These are phyloP conservation scores for Ceratocystis smalleyi DNA, from an alignment of 2,329 filamentous ascomycete genomes.

Conservation along the genomic window DNA sequence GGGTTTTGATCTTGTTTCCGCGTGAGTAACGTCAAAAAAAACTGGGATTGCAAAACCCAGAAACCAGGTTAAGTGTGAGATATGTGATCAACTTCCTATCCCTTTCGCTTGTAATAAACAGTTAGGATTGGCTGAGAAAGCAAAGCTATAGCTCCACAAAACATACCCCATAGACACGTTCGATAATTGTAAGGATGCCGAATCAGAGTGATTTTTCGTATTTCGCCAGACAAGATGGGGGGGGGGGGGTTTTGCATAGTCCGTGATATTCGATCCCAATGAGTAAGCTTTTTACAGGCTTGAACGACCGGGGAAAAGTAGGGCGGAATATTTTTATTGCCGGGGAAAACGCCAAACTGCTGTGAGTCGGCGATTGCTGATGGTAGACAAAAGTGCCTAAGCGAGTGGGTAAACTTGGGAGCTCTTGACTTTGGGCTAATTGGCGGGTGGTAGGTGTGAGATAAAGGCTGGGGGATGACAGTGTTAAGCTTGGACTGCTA, in stretches of 20 bases:
- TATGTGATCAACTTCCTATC: not conserved
- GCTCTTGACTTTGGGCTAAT: too few species aligned
- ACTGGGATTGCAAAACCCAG: not conserved
- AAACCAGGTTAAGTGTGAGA: conserved; percentile 1
- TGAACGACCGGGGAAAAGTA: not conserved
- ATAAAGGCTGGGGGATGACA: too few species aligned
- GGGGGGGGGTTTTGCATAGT: not conserved
- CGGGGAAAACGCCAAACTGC: not conserved
- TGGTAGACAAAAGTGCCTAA: too few species aligned
- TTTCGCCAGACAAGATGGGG: not conserved
- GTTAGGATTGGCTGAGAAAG: conserved; percentile 1
- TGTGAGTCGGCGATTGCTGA: not conserved
- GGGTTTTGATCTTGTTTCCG: not conserved
- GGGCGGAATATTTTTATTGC: not conserved
- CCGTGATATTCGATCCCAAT: not conserved
- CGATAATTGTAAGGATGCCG: not conserved
- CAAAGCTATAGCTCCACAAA: not conserved
- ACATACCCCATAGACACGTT: not conserved
- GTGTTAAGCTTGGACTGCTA: too few species aligned
- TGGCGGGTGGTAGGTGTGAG: too few species aligned
- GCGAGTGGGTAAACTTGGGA: too few species aligned
- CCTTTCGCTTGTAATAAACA: not conserved
- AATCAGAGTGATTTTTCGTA: not conserved
- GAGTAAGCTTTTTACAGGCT: not conserved
- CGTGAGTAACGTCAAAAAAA: not conserved